Percentiles rank a stretch among this genome's conserved stretches.
These are phyloP conservation scores for Yarrowia osloensis DNA, from an alignment of 805 yeast genomes.

Conservation along the genomic window DNA sequence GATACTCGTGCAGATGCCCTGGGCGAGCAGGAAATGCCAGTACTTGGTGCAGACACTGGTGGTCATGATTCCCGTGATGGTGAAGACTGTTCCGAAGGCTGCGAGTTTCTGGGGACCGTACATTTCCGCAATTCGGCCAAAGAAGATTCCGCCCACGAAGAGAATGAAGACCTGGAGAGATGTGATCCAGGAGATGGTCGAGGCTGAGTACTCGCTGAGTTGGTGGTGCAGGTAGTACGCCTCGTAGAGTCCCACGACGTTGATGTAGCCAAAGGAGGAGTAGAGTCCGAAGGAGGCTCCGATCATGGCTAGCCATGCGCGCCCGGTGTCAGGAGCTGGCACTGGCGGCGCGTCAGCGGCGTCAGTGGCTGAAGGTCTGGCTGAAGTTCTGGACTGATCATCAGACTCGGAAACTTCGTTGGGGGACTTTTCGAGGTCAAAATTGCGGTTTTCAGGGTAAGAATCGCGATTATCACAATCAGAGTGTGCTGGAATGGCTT, in stretches of 20 bases:
- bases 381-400: too few species aligned
- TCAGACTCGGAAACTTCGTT: too few species aligned
- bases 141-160: slow-evolving; percentile 50
- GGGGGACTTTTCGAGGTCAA: too few species aligned
- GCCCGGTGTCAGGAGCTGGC: neutral
- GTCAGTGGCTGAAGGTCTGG: too few species aligned
- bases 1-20: slow-evolving; percentile 55
- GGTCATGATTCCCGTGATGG: slow-evolving; percentile 54
- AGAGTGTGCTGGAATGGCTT: neutral
- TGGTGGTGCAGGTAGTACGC: slow-evolving; percentile 56
- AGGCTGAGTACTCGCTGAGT: slow-evolving; percentile 48
- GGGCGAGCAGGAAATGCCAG: slow-evolving; percentile 61
- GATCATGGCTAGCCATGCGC: slow-evolving; percentile 19
- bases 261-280: slow-evolving; percentile 58
- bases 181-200: slow-evolving; percentile 70
- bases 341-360: too few species aligned
- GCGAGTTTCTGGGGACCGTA: slow-evolving; percentile 55
- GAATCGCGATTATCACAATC: neutral
- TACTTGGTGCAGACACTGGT: slow-evolving; percentile 52
- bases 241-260: slow-evolving; percentile 66
- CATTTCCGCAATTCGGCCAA: slow-evolving; percentile 57
- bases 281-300: slow-evolving; percentile 19
- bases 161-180: slow-evolving; percentile 45
- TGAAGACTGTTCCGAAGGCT: slow-evolving; percentile 49
- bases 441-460: neutral